These are phyloP conservation scores for Tetrapisispora arboricola DNA, from an alignment of 805 yeast genomes.

Conservation along the genomic window DNA sequence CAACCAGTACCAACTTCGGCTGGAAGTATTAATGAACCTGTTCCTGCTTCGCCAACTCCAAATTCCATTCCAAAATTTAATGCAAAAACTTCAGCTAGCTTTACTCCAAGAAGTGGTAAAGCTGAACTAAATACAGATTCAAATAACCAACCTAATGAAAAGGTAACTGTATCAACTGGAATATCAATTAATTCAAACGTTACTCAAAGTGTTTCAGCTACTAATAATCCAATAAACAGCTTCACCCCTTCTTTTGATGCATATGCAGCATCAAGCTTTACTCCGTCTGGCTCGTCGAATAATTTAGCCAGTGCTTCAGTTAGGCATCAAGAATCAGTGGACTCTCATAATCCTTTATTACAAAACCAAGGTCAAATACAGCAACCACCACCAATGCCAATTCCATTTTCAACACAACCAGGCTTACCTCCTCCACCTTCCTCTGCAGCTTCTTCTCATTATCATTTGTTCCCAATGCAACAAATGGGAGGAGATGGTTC, in stretches of 20 bases:
- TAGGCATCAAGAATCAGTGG: not conserved
- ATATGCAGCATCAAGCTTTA: slow-evolving; percentile 22
- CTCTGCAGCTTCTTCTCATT: not conserved
- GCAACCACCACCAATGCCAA: not conserved
- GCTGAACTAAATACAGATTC: slow-evolving; percentile 1
- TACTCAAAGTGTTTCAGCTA: slow-evolving; percentile 2
- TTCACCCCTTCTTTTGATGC: slow-evolving; percentile 26
- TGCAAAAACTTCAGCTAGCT: slow-evolving; percentile 44
- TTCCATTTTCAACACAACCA: not conserved
- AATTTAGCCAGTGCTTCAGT: slow-evolving; percentile 8
- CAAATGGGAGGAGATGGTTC: slow-evolving; percentile 1
- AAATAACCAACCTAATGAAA: not conserved
- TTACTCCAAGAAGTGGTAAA: slow-evolving; percentile 34
- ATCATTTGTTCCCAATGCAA: slow-evolving; percentile 1
- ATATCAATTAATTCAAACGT: slow-evolving; percentile 1
- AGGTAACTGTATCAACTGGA: not conserved
- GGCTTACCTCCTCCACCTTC: slow-evolving; percentile 1
- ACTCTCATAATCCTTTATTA: not conserved
- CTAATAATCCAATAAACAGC: not conserved
- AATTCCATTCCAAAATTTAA: slow-evolving; percentile 34
- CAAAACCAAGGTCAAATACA: slow-evolving; percentile 1
- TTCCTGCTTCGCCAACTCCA: slow-evolving; percentile 7
- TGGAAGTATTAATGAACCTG: not conserved
- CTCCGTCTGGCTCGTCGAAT: slow-evolving; percentile 21
- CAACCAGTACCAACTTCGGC: not conserved